Evolutionary conservation across 2,329 filamentous ascomycete genomes (phyloP).

Genomic region (Claviceps paspali): DNA sequence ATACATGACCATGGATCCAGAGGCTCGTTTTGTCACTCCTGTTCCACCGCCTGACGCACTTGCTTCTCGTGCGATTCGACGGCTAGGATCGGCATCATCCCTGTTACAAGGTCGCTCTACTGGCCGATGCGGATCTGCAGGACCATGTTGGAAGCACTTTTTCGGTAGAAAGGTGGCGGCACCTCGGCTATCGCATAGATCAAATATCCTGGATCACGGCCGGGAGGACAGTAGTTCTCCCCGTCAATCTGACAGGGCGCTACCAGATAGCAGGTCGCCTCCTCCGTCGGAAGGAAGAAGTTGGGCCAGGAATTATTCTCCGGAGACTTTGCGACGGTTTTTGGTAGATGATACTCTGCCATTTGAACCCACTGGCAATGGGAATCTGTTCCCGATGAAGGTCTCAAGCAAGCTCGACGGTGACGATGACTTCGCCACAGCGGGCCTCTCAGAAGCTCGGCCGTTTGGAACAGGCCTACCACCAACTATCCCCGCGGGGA

Average conservation of each 20-base stretch:
- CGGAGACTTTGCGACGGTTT: slow-evolving; percentile 38
- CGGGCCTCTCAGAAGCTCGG: slow-evolving; percentile 28
- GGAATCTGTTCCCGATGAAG: slow-evolving; percentile 16
- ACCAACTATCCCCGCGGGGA: slow-evolving; percentile 35
- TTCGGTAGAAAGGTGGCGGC: slow-evolving; percentile 27
- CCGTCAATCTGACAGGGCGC: not conserved
- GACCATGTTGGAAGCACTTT: slow-evolving; percentile 35
- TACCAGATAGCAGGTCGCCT: not conserved
- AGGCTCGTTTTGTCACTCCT: slow-evolving; percentile 59
- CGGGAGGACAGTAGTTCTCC: not conserved
- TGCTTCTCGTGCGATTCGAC: slow-evolving; percentile 10
- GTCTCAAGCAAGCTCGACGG: slow-evolving; percentile 23
- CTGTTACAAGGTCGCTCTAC: slow-evolving; percentile 23
- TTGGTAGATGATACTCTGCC: slow-evolving; percentile 27
- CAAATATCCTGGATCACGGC: not conserved
- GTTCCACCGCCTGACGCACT: slow-evolving; percentile 33
- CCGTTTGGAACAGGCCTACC: slow-evolving; percentile 33
- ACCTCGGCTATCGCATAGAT: not conserved
- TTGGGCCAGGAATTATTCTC: slow-evolving; percentile 36
- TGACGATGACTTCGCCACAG: slow-evolving; percentile 45
- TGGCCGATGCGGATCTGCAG: slow-evolving; percentile 31
- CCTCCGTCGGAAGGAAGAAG: slow-evolving; percentile 21
- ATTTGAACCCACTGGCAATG: slow-evolving; percentile 13
- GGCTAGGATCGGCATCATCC: slow-evolving; percentile 17
- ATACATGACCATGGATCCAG: slow-evolving; percentile 62